Evolutionary conservation across 2,329 filamentous ascomycete species (phyloP), one percentile per base, ranked within the genome.

Genomic region (Clarireedia homoeocarpa): DNA sequence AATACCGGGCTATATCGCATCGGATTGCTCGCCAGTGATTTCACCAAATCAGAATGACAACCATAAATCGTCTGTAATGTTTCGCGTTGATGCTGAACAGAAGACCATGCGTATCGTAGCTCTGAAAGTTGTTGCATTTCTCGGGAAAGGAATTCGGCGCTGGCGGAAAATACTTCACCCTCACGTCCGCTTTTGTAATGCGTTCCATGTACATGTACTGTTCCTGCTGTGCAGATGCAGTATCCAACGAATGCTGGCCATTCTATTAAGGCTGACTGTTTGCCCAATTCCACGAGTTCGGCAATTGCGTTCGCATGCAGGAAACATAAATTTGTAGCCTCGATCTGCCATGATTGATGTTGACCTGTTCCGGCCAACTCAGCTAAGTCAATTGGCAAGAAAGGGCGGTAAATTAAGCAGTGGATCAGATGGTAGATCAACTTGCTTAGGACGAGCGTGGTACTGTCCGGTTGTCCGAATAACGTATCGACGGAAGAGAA

Each of bases 341-440:
- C 89, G 48, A 95, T 92, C 68, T 95, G 90, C 90, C 90, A 95
- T 27, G 88, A 91, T 68, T 95, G 89, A 63, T 95, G 88, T 65
- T 95, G 89, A 1, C 88, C 88, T 0, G 82, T 86, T 14, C 88
- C 87, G 12, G 88, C 82, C 6, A 95, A 79, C 69, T 95, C 90
- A 24, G 86, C 82, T 3, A 95, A 76, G 69, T 95, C 88, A 59
- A 95, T 87, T 0, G 90, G 90, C 5, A 95, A 75, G 70, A 95
- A 95, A 0, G 89, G 89, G 15, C 90, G 82, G 67, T 95, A 95
- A 45, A 95, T 85, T 50, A 95, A 76, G 66, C 89, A 95, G 71
- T 95, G 88, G 46, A 94, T 85, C 14, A 94, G 77, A 67, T 95
- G 90, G 65, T 94, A 95, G 30, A 95, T 84, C 44, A 94, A 78